Conservation (phyloP, 75 land plant species). For the Cunninghamia lanceolata region DNA sequence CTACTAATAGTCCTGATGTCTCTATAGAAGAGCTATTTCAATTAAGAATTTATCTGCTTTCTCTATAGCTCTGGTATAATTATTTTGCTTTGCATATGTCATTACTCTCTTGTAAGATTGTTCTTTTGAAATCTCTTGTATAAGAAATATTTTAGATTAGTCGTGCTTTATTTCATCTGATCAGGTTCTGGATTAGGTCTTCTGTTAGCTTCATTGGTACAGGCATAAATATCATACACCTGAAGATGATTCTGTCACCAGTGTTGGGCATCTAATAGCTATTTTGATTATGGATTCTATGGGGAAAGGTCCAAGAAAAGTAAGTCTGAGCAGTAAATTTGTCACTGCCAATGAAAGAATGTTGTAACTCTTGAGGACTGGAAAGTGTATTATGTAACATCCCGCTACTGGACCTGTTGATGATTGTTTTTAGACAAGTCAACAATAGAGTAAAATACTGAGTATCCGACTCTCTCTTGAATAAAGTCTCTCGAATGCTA, state of each 20-base stretch:
- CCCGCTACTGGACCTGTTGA: too few relatives aligned
- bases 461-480: too few relatives aligned
- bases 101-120: not conserved
- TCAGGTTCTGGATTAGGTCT: too few relatives aligned
- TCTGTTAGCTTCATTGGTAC: not conserved
- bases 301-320: not conserved
- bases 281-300: not conserved
- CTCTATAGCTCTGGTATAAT: not conserved
- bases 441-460: too few relatives aligned
- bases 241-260: not conserved
- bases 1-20: not conserved
- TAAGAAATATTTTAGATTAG: not conserved
- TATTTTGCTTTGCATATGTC: not conserved
- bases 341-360: not conserved
- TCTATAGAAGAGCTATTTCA: not conserved
- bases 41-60: not conserved
- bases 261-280: not conserved
- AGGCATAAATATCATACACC: not conserved
- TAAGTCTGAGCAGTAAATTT: not conserved
- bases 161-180: not conserved
- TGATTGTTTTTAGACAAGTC: too few relatives aligned
- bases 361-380: not conserved
- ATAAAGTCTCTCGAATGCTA: too few relatives aligned
- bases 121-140: not conserved
- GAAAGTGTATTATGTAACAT: not conserved